Percentiles rank a stretch among this genome's conserved stretches.
These are phyloP conservation scores for Puccinia triticina DNA, from an alignment of 1,284 basidiomycete species.

Conservation along the genomic window DNA sequence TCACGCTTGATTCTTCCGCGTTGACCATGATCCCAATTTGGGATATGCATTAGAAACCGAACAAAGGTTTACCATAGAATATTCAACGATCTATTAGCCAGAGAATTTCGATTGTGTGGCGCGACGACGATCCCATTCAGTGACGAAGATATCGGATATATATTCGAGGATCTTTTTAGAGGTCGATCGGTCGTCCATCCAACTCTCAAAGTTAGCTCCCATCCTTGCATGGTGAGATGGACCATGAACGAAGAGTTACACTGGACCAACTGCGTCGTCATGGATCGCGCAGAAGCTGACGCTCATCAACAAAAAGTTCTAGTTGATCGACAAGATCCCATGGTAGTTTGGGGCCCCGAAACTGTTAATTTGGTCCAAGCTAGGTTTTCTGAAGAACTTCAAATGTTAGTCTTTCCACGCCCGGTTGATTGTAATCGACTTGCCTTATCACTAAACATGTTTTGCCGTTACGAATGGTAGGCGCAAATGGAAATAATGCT, in stretches of 20 bases:
- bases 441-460: background rate
- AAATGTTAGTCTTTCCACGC: conserved; percentile 28
- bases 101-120: conserved; percentile 71
- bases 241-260: conserved; percentile 69
- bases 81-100: conserved; percentile 71
- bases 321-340: background rate
- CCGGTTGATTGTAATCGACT: background rate
- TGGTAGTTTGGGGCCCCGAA: conserved; percentile 27
- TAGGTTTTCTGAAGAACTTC: conserved; percentile 32
- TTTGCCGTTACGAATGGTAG: background rate
- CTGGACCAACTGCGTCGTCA: conserved; percentile 77
- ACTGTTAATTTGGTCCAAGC: conserved; percentile 27
- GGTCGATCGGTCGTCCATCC: conserved; percentile 75
- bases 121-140: conserved; percentile 68
- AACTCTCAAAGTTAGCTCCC: conserved; percentile 71
- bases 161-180: conserved; percentile 84
- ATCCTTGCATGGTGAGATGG: conserved; percentile 79
- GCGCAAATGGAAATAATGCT: conserved; percentile 3
- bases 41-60: conserved; percentile 63
- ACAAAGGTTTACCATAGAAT: conserved; percentile 82
- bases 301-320: conserved; percentile 65
- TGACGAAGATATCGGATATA: conserved; percentile 75
- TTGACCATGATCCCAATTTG: background rate
- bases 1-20: background rate
- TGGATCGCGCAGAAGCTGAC: conserved; percentile 74